Conservation (phyloP, 306 rosid species). For the Pachyrhizus erosus region DNA sequence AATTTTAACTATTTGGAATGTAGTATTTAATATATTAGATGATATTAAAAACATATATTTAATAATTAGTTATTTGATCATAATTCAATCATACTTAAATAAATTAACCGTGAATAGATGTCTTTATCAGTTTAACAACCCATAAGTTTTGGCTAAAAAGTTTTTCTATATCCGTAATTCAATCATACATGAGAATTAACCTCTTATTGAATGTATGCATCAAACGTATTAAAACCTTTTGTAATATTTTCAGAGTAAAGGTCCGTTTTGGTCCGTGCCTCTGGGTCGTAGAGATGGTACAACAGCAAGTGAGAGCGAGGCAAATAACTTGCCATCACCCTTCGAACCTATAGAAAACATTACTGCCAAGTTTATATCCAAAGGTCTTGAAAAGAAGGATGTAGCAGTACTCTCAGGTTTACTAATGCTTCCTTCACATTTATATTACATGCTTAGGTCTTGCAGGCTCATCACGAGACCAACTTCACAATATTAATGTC, state of each 20-base stretch:
- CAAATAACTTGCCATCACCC: conserved; percentile 77
- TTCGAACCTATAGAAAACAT: conserved; percentile 73
- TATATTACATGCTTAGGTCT: too few relatives aligned
- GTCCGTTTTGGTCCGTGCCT: conserved; percentile 73
- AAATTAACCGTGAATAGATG: background rate
- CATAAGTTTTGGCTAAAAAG: background rate
- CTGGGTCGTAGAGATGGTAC: conserved; percentile 88
- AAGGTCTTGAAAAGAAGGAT: conserved; percentile 76
- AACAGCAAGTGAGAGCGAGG: conserved; percentile 67
- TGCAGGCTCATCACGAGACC: background rate
- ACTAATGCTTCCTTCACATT: background rate
- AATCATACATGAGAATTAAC: background rate
- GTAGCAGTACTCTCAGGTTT: conserved; percentile 85
- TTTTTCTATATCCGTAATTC: background rate
- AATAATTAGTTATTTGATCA: background rate
- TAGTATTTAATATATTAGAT: background rate
- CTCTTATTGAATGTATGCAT: background rate
- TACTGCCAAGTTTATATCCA: conserved; percentile 67
- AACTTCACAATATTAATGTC: background rate
- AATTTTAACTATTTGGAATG: background rate
- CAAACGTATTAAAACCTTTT: background rate
- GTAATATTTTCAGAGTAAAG: conserved; percentile 58
- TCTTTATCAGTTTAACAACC: background rate
- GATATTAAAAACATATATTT: background rate
- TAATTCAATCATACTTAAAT: background rate